Percentiles rank a stretch among this genome's conserved stretches.
phyloP scores from a whole-genome alignment of 345 rosid species.

The Atalantia buxifolia region DNA sequence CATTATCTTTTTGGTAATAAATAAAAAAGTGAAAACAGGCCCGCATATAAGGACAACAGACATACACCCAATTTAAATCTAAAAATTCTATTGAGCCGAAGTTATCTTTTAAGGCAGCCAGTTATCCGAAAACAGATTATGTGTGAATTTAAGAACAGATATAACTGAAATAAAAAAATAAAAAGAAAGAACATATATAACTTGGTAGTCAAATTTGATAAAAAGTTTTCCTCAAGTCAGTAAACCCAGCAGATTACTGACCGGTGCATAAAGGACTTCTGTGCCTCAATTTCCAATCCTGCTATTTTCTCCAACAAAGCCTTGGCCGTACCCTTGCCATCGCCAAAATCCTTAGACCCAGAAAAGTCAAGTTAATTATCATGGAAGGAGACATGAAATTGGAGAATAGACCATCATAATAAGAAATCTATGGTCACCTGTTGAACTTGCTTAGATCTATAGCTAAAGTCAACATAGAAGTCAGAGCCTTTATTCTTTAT shows the following conservation, averaged over 20 bases:
- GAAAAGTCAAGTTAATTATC: constrained; percentile 16
- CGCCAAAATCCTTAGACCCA: constrained; percentile 59
- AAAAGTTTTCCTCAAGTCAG: constrained; percentile 9
- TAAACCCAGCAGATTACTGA: constrained; percentile 34
- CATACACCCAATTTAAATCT: background rate
- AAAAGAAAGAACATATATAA: background rate
- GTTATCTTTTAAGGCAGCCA: background rate
- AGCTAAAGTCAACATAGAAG: constrained; percentile 68
- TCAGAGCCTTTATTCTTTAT: constrained; percentile 70
- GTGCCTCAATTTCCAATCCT: constrained; percentile 85
- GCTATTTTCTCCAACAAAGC: constrained; percentile 71
- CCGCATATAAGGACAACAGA: background rate
- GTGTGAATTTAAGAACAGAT: too few species aligned
- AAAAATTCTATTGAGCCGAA: background rate
- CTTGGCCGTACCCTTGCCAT: constrained; percentile 84
- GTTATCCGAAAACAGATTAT: background rate
- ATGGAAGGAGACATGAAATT: constrained; percentile 7
- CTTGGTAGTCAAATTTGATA: background rate
- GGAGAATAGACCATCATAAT: background rate
- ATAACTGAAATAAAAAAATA: too few species aligned
- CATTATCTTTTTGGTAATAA: background rate
- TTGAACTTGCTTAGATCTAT: constrained; percentile 47
- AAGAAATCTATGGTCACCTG: constrained; percentile 51
- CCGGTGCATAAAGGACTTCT: constrained; percentile 99
- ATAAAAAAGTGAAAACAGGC: background rate